Evolutionary conservation across 1,139 yeast species (phyloP), one percentile per base, ranked within the genome.

Genomic region (Blastobotrys serpentis): DNA sequence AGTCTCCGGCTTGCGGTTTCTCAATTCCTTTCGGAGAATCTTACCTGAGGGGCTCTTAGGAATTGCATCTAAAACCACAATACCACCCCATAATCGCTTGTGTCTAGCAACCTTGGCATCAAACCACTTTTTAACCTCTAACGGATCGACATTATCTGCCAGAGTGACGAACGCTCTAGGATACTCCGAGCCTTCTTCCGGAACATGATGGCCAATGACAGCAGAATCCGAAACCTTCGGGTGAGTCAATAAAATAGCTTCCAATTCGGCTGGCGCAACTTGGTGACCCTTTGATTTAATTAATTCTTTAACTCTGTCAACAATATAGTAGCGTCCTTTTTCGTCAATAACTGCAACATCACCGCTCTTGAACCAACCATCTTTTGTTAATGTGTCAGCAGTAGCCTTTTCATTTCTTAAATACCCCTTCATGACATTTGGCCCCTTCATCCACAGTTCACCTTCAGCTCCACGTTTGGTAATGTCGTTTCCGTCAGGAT

Each of bases 251-350:
- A 84, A 79, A 17, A 74, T 66, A 55, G 80, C 83, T 62, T 85
- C 94, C 47, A 86, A 78, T 64, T 81, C 84, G 53, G 87, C 94
- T 1, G 94, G 92, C 0, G 92, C 84, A 32, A 86, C 82, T 64
- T 85, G 87, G 64, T 85, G 90, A 51, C 92, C 94, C 67, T 86
- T 90, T 5, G 87, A 73, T 65, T 86, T 85, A 74, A 85, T 86
- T 66, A 85, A 81, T 64, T 85, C 87, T 70, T 86, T 86, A 42
- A 83, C 85, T 51, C 95, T 74, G 64, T 86, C 95, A 50, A 86
- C 78, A 50, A 86, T 82, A 54, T 62, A 71, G 40, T 83, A 68
- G 56, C 82, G 75, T 22, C 84, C 86, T 36, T 72, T 72, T 8
- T 63, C 62, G 40, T 74, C 77, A 43, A 84, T 67, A 38, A 70